These are phyloP conservation scores for Diaporthe humulicola DNA, from an alignment of 2,329 filamentous ascomycete genomes.

Conservation along the genomic window DNA sequence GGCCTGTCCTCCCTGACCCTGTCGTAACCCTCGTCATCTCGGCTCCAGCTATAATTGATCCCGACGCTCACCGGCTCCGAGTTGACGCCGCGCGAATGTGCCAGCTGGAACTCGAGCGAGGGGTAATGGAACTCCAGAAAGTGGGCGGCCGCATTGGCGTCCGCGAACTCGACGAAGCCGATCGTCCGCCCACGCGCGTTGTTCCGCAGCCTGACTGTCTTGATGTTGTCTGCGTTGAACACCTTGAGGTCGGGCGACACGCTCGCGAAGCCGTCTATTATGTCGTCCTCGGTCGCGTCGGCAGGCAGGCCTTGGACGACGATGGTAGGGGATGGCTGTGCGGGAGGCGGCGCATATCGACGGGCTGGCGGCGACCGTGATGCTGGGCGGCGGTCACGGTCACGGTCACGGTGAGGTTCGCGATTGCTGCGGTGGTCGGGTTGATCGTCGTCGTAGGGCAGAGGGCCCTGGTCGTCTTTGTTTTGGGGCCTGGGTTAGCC, in stretches of 20 bases:
- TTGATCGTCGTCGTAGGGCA: conserved; percentile 39
- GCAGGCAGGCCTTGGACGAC: conserved; percentile 68
- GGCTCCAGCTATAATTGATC: conserved; percentile 53
- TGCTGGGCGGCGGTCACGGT: conserved; percentile 21
- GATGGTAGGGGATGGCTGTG: conserved; percentile 50
- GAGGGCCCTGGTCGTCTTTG: conserved; percentile 38
- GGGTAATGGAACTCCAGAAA: conserved; percentile 56
- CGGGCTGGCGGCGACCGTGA: conserved; percentile 36
- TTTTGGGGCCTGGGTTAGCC: conserved; percentile 37
- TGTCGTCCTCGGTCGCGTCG: conserved; percentile 62
- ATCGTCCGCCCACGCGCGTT: conserved; percentile 48
- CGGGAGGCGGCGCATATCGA: conserved; percentile 28
- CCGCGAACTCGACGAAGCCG: conserved; percentile 57
- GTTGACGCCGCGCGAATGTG: conserved; percentile 47
- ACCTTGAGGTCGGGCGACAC: conserved; percentile 37
- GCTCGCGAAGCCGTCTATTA: conserved; percentile 41
- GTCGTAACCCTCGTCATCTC: conserved; percentile 46
- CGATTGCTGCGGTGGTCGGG: conserved; percentile 13
- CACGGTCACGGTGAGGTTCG: neutral
- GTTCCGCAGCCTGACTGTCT: conserved; percentile 39
- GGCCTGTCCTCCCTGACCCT: conserved; percentile 31
- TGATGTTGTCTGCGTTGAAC: conserved; percentile 41
- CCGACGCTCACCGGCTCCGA: conserved; percentile 48
- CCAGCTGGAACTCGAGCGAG: conserved; percentile 50
- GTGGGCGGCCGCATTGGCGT: conserved; percentile 53